phyloP scores from a whole-genome alignment of 345 rosid genomes.

The Aethionema arabicum region DNA sequence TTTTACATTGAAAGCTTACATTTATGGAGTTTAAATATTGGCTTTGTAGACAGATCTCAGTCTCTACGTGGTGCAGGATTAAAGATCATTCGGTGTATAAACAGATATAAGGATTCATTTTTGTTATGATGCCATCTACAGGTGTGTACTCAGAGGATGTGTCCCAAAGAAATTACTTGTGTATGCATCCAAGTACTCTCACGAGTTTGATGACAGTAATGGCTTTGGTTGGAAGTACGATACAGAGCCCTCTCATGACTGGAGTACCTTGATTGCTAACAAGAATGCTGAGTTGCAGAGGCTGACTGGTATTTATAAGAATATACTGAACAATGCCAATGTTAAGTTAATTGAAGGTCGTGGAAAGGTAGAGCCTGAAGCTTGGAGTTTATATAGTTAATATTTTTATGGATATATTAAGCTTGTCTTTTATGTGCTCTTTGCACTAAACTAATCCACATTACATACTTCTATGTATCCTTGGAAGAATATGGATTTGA shows the following conservation, averaged over 20 bases:
- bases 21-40: neutral
- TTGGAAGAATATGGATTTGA: slow-evolving; percentile 14
- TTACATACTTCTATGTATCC: neutral
- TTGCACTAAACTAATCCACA: neutral
- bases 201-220: slow-evolving; percentile 88
- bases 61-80: neutral
- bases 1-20: neutral
- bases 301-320: slow-evolving; percentile 84
- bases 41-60: neutral
- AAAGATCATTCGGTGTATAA: neutral
- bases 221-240: slow-evolving; percentile 94
- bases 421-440: neutral
- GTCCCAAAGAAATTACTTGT: slow-evolving; percentile 96
- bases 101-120: neutral
- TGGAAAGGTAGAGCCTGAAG: slow-evolving; percentile 64
- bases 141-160: slow-evolving; percentile 96
- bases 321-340: slow-evolving; percentile 60
- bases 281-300: slow-evolving; percentile 93
- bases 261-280: slow-evolving; percentile 91
- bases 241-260: slow-evolving; percentile 78
- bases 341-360: slow-evolving; percentile 88
- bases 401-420: neutral
- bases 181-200: slow-evolving; percentile 78
- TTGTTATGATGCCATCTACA: slow-evolving; percentile 25
- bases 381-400: neutral